phyloP scores from a whole-genome alignment of 1,139 yeast genomes.

The Taphrina wiesneri region DNA sequence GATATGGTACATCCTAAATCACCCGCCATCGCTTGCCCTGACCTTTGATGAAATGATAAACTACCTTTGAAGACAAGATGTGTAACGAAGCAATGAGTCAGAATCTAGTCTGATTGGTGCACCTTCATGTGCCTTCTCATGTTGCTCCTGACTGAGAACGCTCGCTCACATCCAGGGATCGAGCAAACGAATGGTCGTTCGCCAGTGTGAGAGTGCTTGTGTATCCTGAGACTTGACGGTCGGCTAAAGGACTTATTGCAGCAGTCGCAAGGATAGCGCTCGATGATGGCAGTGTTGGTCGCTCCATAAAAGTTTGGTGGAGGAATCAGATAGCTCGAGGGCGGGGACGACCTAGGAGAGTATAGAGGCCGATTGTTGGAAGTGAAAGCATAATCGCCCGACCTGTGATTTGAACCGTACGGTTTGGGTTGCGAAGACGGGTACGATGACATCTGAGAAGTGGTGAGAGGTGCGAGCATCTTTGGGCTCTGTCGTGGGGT shows the following conservation, averaged over 20 bases:
- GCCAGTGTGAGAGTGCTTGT: conserved; percentile 81
- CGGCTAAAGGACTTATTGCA: conserved; percentile 78
- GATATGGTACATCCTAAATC: neutral
- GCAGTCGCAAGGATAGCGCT: conserved; percentile 55
- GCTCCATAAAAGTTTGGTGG: neutral
- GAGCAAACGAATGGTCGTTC: conserved; percentile 75
- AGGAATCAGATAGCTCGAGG: conserved; percentile 2
- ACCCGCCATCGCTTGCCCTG: neutral
- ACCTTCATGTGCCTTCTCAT: conserved; percentile 65
- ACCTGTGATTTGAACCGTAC: neutral
- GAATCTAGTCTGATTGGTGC: neutral
- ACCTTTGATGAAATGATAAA: neutral
- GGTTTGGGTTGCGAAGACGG: neutral
- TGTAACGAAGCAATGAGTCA: neutral
- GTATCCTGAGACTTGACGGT: conserved; percentile 78
- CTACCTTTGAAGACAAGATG: neutral
- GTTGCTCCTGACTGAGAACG: conserved; percentile 77
- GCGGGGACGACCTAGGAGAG: conserved; percentile 12
- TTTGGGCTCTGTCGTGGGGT: conserved; percentile 25
- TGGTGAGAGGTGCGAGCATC: neutral
- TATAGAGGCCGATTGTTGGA: neutral
- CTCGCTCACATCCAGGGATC: conserved; percentile 64
- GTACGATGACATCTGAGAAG: neutral
- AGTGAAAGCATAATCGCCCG: neutral
- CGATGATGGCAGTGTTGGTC: conserved; percentile 15